Conservation (phyloP, 2,329 filamentous ascomycete species). For the Colletotrichum truncatum region DNA sequence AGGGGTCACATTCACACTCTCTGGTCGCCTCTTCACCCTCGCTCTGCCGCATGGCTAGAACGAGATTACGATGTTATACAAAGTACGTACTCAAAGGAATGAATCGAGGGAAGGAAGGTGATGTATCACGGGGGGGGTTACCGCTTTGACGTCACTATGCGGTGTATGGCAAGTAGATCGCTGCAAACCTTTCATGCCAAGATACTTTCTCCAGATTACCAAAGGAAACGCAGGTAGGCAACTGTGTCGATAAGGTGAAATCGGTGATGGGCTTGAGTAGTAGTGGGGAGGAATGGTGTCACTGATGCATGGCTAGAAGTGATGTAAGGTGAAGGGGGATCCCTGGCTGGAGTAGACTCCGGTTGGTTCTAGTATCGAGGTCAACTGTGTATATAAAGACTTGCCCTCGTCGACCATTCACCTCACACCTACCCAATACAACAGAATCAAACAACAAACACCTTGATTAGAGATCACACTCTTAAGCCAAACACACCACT, state of each 20-base stretch:
- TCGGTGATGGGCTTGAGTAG: constrained; percentile 10
- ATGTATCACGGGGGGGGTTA: constrained; percentile 25
- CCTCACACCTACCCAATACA: neutral
- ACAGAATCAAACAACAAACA: neutral
- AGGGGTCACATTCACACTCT: neutral
- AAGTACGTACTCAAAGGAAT: neutral
- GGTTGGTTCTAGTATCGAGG: neutral
- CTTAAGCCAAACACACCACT: neutral
- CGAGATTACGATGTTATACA: neutral
- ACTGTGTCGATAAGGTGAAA: constrained; percentile 2
- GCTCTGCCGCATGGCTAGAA: neutral
- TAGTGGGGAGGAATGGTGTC: constrained; percentile 11
- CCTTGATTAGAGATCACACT: neutral
- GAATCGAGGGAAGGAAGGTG: constrained; percentile 1
- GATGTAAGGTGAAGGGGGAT: constrained; percentile 25
- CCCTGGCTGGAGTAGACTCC: neutral
- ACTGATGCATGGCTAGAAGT: constrained; percentile 3
- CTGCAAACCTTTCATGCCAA: constrained; percentile 4
- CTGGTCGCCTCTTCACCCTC: neutral
- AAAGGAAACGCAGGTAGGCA: neutral
- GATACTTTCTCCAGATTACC: neutral
- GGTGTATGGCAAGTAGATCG: constrained; percentile 21
- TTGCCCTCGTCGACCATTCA: neutral
- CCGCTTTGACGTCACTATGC: constrained; percentile 28
- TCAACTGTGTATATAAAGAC: constrained; percentile 17